These are phyloP conservation scores for Populus tremula DNA, from an alignment of 345 rosid species.

Conservation along the genomic window DNA sequence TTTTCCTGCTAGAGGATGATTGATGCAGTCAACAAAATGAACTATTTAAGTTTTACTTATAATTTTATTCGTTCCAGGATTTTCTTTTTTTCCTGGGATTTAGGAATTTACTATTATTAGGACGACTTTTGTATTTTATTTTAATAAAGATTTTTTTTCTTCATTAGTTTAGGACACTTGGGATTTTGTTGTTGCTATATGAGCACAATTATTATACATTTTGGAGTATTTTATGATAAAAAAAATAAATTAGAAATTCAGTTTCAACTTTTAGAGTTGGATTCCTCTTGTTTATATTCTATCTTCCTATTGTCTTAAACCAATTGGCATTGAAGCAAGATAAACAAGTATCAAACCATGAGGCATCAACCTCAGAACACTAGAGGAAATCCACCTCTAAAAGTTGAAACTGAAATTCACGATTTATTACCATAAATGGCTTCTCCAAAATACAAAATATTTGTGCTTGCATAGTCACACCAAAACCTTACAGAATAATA, in stretches of 20 bases:
- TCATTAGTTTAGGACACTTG: background rate
- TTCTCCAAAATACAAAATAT: background rate
- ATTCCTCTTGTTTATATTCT: background rate
- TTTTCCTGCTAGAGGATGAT: background rate
- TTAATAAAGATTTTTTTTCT: background rate
- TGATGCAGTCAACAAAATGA: background rate
- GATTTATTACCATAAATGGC: background rate
- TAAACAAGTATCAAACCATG: too few relatives aligned
- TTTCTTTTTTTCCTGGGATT: background rate
- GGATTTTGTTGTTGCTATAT: background rate
- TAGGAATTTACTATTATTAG: background rate
- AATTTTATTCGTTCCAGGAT: background rate
- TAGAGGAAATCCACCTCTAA: background rate
- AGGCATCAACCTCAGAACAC: background rate
- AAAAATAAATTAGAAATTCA: background rate
- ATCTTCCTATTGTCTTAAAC: too few relatives aligned
- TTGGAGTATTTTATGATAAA: background rate
- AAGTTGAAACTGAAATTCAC: background rate
- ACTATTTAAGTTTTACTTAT: background rate
- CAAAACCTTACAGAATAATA: too few relatives aligned
- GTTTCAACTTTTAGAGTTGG: background rate
- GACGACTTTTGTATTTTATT: background rate
- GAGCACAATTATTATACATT: background rate
- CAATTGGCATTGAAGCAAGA: too few relatives aligned
- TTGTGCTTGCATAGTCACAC: too few relatives aligned